Base-by-base conservation (phyloP, 495 filamentous ascomycete genomes). In the Talaromyces borbonicus region DNA sequence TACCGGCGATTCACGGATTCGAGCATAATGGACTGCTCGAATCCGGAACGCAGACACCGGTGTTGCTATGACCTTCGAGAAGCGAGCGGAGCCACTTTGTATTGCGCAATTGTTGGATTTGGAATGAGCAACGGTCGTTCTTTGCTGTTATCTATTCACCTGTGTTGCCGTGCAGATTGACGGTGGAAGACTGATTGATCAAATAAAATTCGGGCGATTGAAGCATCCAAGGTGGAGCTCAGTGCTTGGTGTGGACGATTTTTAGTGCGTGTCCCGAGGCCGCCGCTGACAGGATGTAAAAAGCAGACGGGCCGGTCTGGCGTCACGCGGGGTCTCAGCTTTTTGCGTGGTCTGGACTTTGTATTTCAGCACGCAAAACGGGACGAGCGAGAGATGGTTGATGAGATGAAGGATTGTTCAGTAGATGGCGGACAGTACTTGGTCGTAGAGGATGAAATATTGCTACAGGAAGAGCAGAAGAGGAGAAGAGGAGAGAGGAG, bases 21-120 rank as follows among this genome's bases (percentile, higher is more conserved):
- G 60, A 70, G 65, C 68, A 72, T 70, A 63, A 61, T 65, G 68
- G 43, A 46, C 53, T 66, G 64, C 62, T 63, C 61, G 61, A 46
- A 61, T 61, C 68, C 65, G 65, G 61, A 67, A 66, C 57, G 61
- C 60, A 68, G 55, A 54, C 49, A 51, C 51, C 43, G 50, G 46
- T 36, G 24, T 19, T 25, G 15, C 43, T 22, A 35, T 46, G 26
- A 24, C 38, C 38, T 23, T 41, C n/a, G 38, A 16, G 14, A 24
- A 41, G 38, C 24, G 20, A 26, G 26, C 12, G 26, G 38, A 41
- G 38, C 38, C 38, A 41, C 6, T 14, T 25, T 41, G 38, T 41
- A n/a, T n/a, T n/a, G n/a, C n/a, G n/a, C n/a, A n/a, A n/a, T n/a
- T n/a, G n/a, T n/a, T n/a, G n/a, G n/a, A n/a, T n/a, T n/a, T n/a